These are phyloP conservation scores for Exophiala bonariae DNA, from an alignment of 2,329 filamentous ascomycete genomes.

Conservation along the genomic window DNA sequence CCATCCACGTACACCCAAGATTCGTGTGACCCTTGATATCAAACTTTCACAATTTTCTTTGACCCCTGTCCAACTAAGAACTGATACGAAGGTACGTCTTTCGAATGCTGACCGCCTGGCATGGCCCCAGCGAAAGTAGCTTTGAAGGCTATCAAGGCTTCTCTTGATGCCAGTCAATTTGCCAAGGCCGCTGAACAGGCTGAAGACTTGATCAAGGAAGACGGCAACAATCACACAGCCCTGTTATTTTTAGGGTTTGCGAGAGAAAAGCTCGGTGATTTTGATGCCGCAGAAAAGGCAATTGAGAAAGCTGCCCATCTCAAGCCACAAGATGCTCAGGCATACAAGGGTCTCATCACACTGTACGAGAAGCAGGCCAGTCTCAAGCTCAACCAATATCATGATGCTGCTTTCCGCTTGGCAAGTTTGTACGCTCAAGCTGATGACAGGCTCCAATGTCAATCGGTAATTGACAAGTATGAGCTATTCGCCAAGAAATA, in stretches of 20 bases:
- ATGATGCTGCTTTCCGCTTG: constrained; percentile 69
- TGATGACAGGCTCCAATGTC: constrained; percentile 60
- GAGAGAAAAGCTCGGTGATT: constrained; percentile 71
- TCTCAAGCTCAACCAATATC: constrained; percentile 71
- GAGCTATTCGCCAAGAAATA: constrained; percentile 70
- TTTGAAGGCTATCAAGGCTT: constrained; percentile 77
- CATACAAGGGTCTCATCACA: constrained; percentile 86
- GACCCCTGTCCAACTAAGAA: too few species aligned
- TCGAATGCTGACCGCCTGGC: constrained; percentile 3
- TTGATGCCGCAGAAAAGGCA: constrained; percentile 71
- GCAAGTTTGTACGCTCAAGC: constrained; percentile 71
- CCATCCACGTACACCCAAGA: too few species aligned
- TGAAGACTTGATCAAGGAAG: constrained; percentile 66
- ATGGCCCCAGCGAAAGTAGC: constrained; percentile 64
- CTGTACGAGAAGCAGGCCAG: constrained; percentile 77
- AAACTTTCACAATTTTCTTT: too few species aligned
- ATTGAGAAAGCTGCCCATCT: constrained; percentile 72
- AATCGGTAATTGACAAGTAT: constrained; percentile 74
- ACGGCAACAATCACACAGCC: constrained; percentile 79
- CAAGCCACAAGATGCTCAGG: constrained; percentile 75
- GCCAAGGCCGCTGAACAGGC: constrained; percentile 72
- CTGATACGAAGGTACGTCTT: too few species aligned
- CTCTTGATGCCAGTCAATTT: constrained; percentile 76
- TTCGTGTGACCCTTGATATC: too few species aligned
- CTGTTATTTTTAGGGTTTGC: constrained; percentile 87